A percentile compares a stretch with the other conserved stretches of the same genome.
phyloP scores from a whole-genome alignment of 306 rosid species.

The Abrus pulchellus region DNA sequence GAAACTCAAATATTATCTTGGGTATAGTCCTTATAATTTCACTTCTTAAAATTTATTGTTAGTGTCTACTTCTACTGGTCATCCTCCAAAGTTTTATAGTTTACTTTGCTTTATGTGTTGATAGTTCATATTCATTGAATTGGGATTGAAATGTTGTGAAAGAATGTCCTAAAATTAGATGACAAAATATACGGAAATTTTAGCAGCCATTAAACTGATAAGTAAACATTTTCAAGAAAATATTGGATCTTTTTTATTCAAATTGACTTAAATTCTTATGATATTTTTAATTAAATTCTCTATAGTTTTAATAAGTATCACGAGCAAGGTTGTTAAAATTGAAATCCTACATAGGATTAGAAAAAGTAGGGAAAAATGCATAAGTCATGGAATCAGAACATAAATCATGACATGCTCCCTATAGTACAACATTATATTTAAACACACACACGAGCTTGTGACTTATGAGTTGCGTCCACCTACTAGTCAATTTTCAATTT shows the following conservation, averaged over 20 bases:
- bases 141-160: background rate
- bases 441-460: no score
- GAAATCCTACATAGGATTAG: background rate
- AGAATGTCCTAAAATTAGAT: conserved; percentile 18
- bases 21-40: conserved; percentile 61
- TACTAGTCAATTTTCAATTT: no score
- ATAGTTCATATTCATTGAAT: background rate
- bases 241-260: conserved; percentile 18
- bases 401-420: background rate
- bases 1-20: conserved; percentile 97
- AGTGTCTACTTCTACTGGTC: conserved; percentile 37
- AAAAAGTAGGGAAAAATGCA: background rate
- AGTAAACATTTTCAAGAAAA: background rate
- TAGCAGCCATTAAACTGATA: background rate
- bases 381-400: background rate
- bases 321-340: background rate
- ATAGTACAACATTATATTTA: no score
- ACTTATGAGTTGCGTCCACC: no score
- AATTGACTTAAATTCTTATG: background rate
- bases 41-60: conserved; percentile 22
- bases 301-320: conserved; percentile 20
- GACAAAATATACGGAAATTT: conserved; percentile 17
- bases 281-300: background rate
- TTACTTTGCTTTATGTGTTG: conserved; percentile 7
- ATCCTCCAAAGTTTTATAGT: conserved; percentile 12